Conservation (phyloP, 495 filamentous ascomycete species). For the Tetracladium setigerum region DNA sequence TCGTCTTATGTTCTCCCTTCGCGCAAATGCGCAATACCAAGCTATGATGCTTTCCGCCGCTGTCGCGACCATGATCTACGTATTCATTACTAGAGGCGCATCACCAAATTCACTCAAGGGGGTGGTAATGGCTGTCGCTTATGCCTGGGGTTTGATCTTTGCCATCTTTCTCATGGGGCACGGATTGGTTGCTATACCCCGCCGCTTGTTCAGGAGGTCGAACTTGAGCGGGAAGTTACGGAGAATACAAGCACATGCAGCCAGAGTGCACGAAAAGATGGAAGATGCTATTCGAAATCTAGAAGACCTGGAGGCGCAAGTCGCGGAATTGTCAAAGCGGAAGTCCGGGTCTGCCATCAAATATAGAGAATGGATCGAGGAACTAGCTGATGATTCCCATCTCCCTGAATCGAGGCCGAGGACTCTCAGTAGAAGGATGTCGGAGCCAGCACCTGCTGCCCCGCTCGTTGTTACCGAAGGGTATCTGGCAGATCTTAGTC, state of each 20-base stretch:
- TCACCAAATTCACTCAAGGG: conserved; percentile 58
- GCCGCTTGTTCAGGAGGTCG: conserved; percentile 68
- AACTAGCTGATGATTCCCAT: conserved; percentile 64
- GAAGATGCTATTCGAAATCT: conserved; percentile 76
- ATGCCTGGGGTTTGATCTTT: conserved; percentile 83
- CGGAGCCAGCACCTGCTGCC: conserved; percentile 34
- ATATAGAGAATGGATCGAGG: conserved; percentile 94
- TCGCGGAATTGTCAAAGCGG: conserved; percentile 65
- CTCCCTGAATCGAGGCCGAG: conserved; percentile 53
- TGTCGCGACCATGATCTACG: conserved; percentile 68
- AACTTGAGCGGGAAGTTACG: conserved; percentile 63
- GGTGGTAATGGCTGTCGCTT: conserved; percentile 85
- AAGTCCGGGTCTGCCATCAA: conserved; percentile 76
- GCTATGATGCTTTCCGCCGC: conserved; percentile 66
- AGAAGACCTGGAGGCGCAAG: conserved; percentile 73
- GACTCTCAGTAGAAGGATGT: conserved; percentile 31
- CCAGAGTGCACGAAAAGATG: conserved; percentile 77
- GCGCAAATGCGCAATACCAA: conserved; percentile 82
- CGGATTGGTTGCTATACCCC: conserved; percentile 84
- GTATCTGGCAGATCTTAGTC: conserved; percentile 83
- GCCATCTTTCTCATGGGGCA: conserved; percentile 98
- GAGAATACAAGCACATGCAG: conserved; percentile 69
- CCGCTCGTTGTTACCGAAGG: conserved; percentile 87
- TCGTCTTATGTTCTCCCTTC: conserved; percentile 73
- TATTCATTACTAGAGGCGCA: conserved; percentile 65